These are phyloP conservation scores for Curvularia verruculosa DNA, from an alignment of 2,329 filamentous ascomycete genomes.

Conservation along the genomic window DNA sequence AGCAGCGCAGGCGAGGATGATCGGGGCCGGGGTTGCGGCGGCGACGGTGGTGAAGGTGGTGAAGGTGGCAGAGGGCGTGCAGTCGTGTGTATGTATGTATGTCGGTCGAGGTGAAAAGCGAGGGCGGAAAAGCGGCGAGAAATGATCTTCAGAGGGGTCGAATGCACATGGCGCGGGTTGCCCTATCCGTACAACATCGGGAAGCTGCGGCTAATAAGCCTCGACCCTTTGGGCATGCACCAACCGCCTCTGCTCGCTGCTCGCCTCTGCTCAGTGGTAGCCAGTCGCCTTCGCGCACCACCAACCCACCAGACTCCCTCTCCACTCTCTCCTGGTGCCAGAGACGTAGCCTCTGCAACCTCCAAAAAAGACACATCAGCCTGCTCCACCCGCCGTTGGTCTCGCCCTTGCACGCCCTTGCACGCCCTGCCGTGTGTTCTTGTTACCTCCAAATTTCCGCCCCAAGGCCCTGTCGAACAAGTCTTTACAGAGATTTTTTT, in stretches of 20 bases:
- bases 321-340: neutral
- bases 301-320: neutral
- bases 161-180: constrained; percentile 15
- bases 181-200: constrained; percentile 16
- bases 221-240: constrained; percentile 2
- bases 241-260: neutral
- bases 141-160: constrained; percentile 19
- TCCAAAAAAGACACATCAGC: neutral
- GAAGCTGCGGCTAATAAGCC: constrained; percentile 20
- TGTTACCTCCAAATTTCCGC: constrained; percentile 33
- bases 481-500: constrained; percentile 37
- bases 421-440: constrained; percentile 27
- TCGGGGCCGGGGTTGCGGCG: neutral
- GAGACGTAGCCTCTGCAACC: neutral
- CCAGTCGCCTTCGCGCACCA: neutral
- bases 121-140: constrained; percentile 11
- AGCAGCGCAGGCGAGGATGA: neutral
- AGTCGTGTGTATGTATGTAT: neutral
- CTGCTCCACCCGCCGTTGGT: constrained; percentile 4
- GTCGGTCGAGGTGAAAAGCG: neutral
- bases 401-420: neutral
- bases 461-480: constrained; percentile 29
- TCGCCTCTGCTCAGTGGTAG: neutral
- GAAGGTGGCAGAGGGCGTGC: neutral
- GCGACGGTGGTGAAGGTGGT: neutral